Percentiles rank a stretch among this genome's conserved stretches.
Evolutionary conservation across 73 alveolate genomes (phyloP).

Genomic region (Urostyla sp.): DNA sequence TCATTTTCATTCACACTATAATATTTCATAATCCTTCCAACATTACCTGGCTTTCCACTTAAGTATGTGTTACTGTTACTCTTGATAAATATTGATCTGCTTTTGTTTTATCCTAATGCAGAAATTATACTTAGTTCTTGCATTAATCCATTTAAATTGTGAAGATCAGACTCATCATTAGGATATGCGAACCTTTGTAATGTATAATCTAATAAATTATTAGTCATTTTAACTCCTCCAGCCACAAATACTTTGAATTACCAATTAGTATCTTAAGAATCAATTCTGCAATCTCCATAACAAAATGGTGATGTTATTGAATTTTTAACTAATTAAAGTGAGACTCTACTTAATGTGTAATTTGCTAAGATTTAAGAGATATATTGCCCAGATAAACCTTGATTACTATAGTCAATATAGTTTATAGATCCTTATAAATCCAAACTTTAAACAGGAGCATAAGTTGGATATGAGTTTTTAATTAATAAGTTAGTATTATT

Average conservation of each 20-base stretch:
- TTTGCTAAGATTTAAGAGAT: no score
- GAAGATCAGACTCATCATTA: conserved; percentile 6
- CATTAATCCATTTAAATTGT: conserved; percentile 45
- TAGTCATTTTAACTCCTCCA: conserved; percentile 37
- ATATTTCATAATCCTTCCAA: conserved; percentile 2
- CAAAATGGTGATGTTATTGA: background rate
- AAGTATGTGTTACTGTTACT: conserved; percentile 22
- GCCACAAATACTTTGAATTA: background rate
- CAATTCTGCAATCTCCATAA: conserved; percentile 20
- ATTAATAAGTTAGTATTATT: background rate
- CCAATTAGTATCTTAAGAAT: background rate
- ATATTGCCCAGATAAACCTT: background rate
- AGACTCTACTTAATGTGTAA: background rate
- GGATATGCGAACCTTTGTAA: background rate
- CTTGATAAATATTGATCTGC: background rate
- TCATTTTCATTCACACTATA: background rate
- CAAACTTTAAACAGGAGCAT: background rate
- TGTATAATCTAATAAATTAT: conserved; percentile 13
- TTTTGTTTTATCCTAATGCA: background rate
- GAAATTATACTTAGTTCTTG: background rate
- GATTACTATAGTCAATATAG: background rate
- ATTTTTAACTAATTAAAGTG: background rate
- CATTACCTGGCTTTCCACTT: conserved; percentile 1
- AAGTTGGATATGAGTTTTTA: background rate
- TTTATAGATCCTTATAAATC: conserved; percentile 5